A percentile compares a stretch with the other conserved stretches of the same genome.
These are phyloP conservation scores for Chaetomium fimeti DNA, from an alignment of 495 filamentous ascomycete genomes.

Conservation along the genomic window DNA sequence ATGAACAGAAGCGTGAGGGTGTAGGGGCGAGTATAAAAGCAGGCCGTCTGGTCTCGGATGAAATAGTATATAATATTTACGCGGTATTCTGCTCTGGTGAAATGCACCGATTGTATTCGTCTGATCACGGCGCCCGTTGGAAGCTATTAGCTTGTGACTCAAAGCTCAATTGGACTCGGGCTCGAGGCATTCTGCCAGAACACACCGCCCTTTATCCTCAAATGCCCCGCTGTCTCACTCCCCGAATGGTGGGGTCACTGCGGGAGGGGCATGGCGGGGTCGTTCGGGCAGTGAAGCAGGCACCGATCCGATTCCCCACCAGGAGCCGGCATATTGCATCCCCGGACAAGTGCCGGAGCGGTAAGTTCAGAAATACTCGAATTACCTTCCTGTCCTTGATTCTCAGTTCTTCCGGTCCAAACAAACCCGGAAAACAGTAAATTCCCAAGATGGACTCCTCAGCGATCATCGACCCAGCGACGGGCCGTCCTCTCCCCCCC, in stretches of 20 bases:
- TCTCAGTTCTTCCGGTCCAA: background rate
- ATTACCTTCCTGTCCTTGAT: background rate
- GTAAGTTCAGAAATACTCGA: background rate
- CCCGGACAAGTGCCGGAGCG: slow-evolving; percentile 5
- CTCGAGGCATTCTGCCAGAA: background rate
- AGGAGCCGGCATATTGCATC: slow-evolving; percentile 7
- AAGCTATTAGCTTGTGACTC: slow-evolving; percentile 1
- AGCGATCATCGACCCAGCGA: slow-evolving; percentile 55
- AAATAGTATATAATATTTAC: no score
- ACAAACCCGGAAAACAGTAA: background rate
- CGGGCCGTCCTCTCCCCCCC: slow-evolving; percentile 54
- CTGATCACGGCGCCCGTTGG: no score
- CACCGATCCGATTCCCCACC: slow-evolving; percentile 1
- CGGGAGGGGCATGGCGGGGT: slow-evolving; percentile 11
- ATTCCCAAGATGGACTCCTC: slow-evolving; percentile 35
- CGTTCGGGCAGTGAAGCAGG: background rate
- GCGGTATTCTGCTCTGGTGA: no score
- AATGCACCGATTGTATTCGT: no score
- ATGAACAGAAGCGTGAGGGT: background rate
- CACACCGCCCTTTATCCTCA: background rate
- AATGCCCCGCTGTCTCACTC: background rate
- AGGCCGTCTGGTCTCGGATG: no score
- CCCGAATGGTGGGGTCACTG: background rate
- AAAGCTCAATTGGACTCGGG: slow-evolving; percentile 4
- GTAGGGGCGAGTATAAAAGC: background rate